Conservation (phyloP, 176 grass and related monocot species). For the Areca catechu region DNA sequence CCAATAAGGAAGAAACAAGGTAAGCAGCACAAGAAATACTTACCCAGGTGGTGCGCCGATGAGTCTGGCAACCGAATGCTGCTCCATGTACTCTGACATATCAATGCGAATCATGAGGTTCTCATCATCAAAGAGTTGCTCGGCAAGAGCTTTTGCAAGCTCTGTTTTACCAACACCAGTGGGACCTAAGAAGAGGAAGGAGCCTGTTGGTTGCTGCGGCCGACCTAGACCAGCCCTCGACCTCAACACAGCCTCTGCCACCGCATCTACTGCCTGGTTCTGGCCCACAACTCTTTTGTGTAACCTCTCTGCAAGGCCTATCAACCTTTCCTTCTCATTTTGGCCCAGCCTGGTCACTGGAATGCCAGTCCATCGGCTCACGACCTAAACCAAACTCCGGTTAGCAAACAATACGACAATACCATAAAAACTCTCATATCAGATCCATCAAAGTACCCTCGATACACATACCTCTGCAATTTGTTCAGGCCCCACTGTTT, state of each 20-base stretch:
- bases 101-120: conserved; percentile 87
- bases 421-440: no score
- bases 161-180: conserved; percentile 93
- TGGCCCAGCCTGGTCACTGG: conserved; percentile 78
- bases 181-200: conserved; percentile 84
- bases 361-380: conserved; percentile 72
- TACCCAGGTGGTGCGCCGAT: conserved; percentile 94
- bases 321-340: conserved; percentile 61
- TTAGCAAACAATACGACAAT: no score
- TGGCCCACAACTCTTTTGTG: conserved; percentile 55
- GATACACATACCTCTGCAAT: conserved; percentile 47
- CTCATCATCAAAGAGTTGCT: conserved; percentile 93
- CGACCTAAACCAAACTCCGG: conserved; percentile 22
- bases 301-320: conserved; percentile 57
- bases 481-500: conserved; percentile 54
- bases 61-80: conserved; percentile 77
- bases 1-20: neutral
- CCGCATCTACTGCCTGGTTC: conserved; percentile 53
- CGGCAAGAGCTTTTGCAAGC: conserved; percentile 87
- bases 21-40: neutral
- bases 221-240: conserved; percentile 77
- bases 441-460: no score
- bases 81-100: conserved; percentile 99
- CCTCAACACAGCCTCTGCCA: conserved; percentile 73
- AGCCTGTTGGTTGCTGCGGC: conserved; percentile 83